Conservation (phyloP, 495 filamentous ascomycete species). For the Aspergillus diversus region DNA sequence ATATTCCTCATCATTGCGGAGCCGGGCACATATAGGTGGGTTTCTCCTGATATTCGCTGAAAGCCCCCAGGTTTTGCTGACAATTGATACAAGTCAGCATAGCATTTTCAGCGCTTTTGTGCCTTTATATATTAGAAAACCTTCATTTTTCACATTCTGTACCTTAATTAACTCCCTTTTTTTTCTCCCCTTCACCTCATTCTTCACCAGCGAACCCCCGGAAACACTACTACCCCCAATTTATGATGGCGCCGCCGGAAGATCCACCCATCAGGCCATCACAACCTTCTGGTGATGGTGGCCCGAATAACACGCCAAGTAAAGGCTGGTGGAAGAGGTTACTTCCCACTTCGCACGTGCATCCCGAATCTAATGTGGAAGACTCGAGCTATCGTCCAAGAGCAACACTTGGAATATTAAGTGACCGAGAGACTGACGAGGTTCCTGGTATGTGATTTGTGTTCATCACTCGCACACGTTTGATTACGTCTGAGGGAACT, state of each 20-base stretch:
- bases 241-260: conserved; percentile 15
- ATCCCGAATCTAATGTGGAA: conserved; percentile 11
- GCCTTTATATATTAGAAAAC: background rate
- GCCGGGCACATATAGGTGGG: no score
- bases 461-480: background rate
- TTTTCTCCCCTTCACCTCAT: no score
- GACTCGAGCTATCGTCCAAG: conserved; percentile 44
- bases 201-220: no score
- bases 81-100: no score
- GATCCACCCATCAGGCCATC: background rate
- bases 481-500: background rate
- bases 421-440: conserved; percentile 81
- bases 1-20: no score
- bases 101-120: no score
- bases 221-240: no score
- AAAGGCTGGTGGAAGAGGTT: conserved; percentile 14
- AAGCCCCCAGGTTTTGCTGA: no score
- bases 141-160: background rate
- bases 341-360: conserved; percentile 3
- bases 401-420: conserved; percentile 84
- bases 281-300: background rate
- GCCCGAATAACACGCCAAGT: background rate
- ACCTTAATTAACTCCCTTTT: background rate
- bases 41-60: no score
- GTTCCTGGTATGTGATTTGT: conserved; percentile 87